Evolutionary conservation across 129 eudicot species (phyloP).

Genomic region (Deinandra increscens): DNA sequence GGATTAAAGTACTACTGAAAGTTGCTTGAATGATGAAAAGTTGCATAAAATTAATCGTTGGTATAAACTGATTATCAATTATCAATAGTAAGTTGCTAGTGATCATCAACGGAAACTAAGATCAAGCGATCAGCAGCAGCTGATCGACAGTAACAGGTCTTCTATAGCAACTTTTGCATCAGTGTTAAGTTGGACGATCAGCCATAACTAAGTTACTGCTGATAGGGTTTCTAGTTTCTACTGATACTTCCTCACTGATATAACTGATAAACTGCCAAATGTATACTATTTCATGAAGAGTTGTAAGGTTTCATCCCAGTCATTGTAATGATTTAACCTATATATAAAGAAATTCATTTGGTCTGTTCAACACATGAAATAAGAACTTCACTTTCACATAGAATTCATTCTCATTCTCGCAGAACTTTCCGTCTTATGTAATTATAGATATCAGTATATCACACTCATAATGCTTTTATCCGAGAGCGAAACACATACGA

Average conservation of each 20-base stretch:
- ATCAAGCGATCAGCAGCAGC: not conserved
- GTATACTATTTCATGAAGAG: too few species aligned
- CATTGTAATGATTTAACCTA: not conserved
- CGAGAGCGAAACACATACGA: not conserved
- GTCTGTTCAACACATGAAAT: not conserved
- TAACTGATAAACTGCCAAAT: not conserved
- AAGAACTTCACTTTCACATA: not conserved
- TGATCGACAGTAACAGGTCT: not conserved
- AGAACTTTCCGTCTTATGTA: not conserved
- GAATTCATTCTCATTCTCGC: not conserved
- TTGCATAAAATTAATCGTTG: too few species aligned
- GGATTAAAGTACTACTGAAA: too few species aligned
- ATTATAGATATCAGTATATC: too few species aligned
- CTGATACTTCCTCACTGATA: not conserved
- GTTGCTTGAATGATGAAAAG: too few species aligned
- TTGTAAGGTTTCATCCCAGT: too few species aligned
- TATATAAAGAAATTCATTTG: not conserved
- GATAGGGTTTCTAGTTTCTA: not conserved
- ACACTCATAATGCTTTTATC: not conserved
- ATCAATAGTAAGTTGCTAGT: too few species aligned
- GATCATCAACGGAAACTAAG: too few species aligned
- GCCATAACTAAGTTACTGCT: not conserved
- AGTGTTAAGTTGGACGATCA: not conserved
- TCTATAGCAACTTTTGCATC: not conserved
- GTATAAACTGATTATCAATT: too few species aligned